Base-by-base conservation (phyloP, 495 filamentous ascomycete genomes). In the Hypoxylon cercidicola region DNA sequence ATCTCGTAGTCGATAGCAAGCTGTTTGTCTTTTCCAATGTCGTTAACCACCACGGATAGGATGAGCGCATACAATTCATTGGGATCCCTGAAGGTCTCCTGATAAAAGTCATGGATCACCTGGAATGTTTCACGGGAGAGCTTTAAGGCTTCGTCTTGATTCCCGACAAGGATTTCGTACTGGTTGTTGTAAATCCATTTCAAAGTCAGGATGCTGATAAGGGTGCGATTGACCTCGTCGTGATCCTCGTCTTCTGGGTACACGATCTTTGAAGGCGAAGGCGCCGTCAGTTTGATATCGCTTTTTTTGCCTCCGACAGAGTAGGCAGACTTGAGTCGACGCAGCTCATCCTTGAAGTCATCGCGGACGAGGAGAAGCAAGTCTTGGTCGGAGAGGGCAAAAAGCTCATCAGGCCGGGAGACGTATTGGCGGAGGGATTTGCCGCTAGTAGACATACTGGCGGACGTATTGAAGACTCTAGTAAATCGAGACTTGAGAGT, bases 181-280 rank as follows among this genome's bases (percentile, higher is more conserved):
- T 75, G 53, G 15, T 59, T 59, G 10, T 60, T 67, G 15, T 69
- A 63, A 12, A 77, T 56, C 76, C 76, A 79, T 60, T 75, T 76
- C 37, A 78, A 35, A 0, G 74, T 60, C 25, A 75, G 37, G 3
- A 77, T 47, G 4, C 74, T 71, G 20, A 71, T 61, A 9, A 79
- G 64, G 0, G 76, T 78, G 25, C 76, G 76, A 43, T 79, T 77
- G 12, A 77, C 72, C 55, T 79, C 76, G 23, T 69, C 60, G 47
- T 69, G 74, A 12, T 78, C 59, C 4, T 61, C 11, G 0, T 58
- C 63, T 15, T 41, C n/a, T 15, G 12, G 13, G 39, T 58, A 78
- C 4, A 78, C 55, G 1, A 71, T 56, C 10, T 49, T 30, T 1
- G 74, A 76, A 11, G 75, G 75, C 11, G 75, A 72, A 15, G 8